Base-by-base conservation (phyloP, 2,329 filamentous ascomycete genomes). In the Alternaria rosae region DNA sequence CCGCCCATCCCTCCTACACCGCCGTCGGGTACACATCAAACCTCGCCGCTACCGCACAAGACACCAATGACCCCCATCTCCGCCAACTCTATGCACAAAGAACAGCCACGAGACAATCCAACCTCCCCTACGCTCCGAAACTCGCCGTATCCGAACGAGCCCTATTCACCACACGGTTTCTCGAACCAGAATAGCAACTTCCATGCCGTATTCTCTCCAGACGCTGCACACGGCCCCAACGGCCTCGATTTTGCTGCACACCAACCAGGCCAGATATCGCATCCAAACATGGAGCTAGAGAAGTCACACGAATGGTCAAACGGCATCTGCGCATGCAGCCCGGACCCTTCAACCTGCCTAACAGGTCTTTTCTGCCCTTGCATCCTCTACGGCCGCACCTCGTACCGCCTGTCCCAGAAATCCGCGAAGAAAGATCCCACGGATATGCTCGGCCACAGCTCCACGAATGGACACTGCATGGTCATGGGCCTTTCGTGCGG, bases 351-450 rank as follows among this genome's bases (percentile, higher is more conserved):
- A 0, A 81, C 79, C 7, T 81, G 80, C 53, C 64, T 80, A 9
- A 76, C 78, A 5, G 81, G 80, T 2, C 68, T 79, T 6, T 82
- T 79, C 64, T 76, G 79, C 54, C 82, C 82, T 10, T 84, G 82
- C 67, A 71, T 80, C 4, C 59, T 83, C 8, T 81, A 82, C 64
- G 79, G 81, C 6, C 80, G 79, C 50, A 83, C 81, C 3, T 72
- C 81, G 13, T 80, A 83, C 71, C 78, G 82, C 8, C 71, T 84
- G 3, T 69, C 74, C 1, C 78, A 76, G 50, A 78, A 80, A 47
- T 69, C 67, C 7, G 66, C 70, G 12, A 79, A 80, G 50, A 74
- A 79, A 23, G 79, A 83, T 58, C 75, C 81, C 1, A 78, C 78
- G 7, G 79, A 84, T 55, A 62, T 83, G 73, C 72, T 80, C 5